Evolutionary conservation across 2,329 filamentous ascomycete genomes (phyloP), one percentile per base, ranked within the genome.

Genomic region (Ophiocordyceps robertsii): DNA sequence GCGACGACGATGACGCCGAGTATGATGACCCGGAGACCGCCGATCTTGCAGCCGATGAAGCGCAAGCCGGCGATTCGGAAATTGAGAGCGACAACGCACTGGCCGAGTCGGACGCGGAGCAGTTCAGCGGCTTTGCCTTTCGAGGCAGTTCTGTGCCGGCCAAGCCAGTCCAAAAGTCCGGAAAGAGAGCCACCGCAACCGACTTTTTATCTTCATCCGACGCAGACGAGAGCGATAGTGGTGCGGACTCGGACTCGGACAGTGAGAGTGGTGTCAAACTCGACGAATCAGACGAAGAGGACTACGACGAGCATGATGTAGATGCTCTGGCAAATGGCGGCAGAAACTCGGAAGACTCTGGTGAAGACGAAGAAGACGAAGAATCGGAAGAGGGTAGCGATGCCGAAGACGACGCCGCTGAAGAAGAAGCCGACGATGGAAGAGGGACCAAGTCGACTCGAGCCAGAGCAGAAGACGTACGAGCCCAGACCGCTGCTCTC

Each of bases 81-180:
- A 80, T 81, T 44, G 69, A 74, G 39, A 80, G 76, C 53, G 76
- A 81, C 44, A 63, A 73, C 31, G 90, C 87, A 0, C 80, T 96
- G 56, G 84, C 80, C 3, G 80, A 84, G 43, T 92, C 85, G 50
- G 90, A 96, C 53, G 81, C 86, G 50, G 87, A 93, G 58, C 74
- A 73, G 41, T 87, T 95, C 53, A 79, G 83, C 49, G 77, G 76
- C 1, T 95, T 84, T 56, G 75, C 65, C 0, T 80, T 81, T 49
- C 64, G 72, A 29, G 75, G 75, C 19, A 80, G 75, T 58, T 70
- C 68, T 2, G 73, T 72, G 47, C 66, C 70, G 5, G 64, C 60
- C 42, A 56, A 55, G 14, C 50, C 59, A 38, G 54, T 57, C 47
- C 52, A 45, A 11, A 64, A 62, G 38, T 49, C 46, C 30, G 61